Evolutionary conservation across 495 filamentous ascomycete genomes (phyloP).

Genomic region (Podospora bellae-mahoneyi): DNA sequence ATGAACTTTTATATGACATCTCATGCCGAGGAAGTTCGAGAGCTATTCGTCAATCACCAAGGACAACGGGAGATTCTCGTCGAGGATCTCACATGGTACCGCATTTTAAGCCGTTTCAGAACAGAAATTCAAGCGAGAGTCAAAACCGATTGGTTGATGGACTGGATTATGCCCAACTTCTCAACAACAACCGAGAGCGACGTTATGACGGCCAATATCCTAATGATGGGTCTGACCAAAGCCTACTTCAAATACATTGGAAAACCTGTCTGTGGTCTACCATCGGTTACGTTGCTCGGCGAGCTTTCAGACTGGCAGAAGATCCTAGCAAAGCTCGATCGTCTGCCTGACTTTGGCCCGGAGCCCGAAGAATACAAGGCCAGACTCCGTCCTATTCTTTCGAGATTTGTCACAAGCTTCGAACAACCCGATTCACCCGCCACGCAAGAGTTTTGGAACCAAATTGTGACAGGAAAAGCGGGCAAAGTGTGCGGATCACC

Average conservation of each 20-base stretch:
- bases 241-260: slow-evolving; percentile 33
- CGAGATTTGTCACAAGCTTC: slow-evolving; percentile 37
- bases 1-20: slow-evolving; percentile 53
- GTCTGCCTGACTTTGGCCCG: slow-evolving; percentile 32
- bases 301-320: slow-evolving; percentile 34
- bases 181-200: slow-evolving; percentile 36
- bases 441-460: slow-evolving; percentile 43
- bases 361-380: slow-evolving; percentile 32
- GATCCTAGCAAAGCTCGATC: slow-evolving; percentile 32
- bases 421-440: slow-evolving; percentile 31
- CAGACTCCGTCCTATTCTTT: slow-evolving; percentile 37
- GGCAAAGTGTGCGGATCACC: slow-evolving; percentile 27
- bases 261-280: slow-evolving; percentile 36
- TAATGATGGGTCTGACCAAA: slow-evolving; percentile 42
- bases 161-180: slow-evolving; percentile 40
- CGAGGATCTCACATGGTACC: slow-evolving; percentile 23
- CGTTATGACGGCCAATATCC: slow-evolving; percentile 32
- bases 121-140: slow-evolving; percentile 28
- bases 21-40: slow-evolving; percentile 43
- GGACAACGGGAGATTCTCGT: slow-evolving; percentile 41
- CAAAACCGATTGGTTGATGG: slow-evolving; percentile 29
- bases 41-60: slow-evolving; percentile 43
- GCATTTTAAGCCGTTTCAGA: slow-evolving; percentile 21
- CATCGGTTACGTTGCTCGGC: slow-evolving; percentile 40
- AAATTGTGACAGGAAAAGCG: slow-evolving; percentile 26